phyloP scores from a whole-genome alignment of 768 basidiomycete species.

The Candolleomyces eurysporus region DNA sequence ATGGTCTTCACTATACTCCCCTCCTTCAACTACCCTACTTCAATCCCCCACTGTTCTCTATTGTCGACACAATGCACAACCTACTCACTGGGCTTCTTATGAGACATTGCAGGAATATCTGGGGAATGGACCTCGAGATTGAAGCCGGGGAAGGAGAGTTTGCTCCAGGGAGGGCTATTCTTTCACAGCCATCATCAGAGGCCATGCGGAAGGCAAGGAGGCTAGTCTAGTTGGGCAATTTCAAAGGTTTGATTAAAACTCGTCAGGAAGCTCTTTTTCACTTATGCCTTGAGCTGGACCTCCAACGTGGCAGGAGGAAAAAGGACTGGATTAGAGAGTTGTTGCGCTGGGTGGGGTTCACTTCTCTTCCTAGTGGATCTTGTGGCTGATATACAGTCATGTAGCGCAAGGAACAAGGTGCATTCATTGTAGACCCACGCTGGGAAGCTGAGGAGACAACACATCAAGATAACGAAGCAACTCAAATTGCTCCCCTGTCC shows the following conservation, averaged over 20 bases:
- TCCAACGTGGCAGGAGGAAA: neutral
- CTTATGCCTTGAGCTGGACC: neutral
- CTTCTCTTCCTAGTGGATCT: neutral
- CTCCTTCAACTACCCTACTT: constrained; percentile 12
- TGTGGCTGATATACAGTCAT: neutral
- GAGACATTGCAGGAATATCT: constrained; percentile 8
- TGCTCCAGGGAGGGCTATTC: neutral
- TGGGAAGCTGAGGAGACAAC: neutral
- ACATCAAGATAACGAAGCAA: neutral
- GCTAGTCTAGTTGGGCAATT: neutral
- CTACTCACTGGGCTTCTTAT: constrained; percentile 8
- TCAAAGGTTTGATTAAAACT: neutral
- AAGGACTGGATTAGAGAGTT: neutral
- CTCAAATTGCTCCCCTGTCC: no score
- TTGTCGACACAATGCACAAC: constrained; percentile 16
- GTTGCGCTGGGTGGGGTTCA: neutral
- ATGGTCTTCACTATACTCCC: constrained; percentile 11
- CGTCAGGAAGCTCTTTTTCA: neutral
- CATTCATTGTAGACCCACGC: neutral
- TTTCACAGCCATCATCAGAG: neutral
- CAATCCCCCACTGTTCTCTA: constrained; percentile 7
- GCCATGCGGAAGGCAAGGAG: neutral
- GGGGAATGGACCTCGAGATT: constrained; percentile 4
- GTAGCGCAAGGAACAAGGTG: neutral
- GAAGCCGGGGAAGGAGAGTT: constrained; percentile 5